A percentile compares a stretch with the other conserved stretches of the same genome.
phyloP scores from a whole-genome alignment of 78 protist species.

The Speleostelium caveatum region DNA sequence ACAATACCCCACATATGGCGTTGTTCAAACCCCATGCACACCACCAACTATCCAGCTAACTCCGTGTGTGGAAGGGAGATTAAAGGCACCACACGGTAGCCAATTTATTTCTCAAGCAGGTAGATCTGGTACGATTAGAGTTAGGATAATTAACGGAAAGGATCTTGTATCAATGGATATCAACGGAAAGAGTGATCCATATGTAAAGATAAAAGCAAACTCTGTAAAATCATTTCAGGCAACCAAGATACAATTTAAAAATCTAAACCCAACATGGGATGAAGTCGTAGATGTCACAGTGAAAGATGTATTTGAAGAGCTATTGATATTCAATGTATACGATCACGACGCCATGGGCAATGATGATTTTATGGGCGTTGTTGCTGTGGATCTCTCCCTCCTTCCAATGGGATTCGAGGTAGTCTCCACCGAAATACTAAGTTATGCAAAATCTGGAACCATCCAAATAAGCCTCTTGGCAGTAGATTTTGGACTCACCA shows the following conservation, averaged over 20 bases:
- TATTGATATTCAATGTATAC: conserved; percentile 3
- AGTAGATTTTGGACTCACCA: conserved; percentile 18
- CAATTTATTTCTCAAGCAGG: not conserved
- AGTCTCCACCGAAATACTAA: conserved; percentile 12
- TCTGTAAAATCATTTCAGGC: not conserved
- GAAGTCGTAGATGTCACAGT: not conserved
- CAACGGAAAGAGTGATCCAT: not conserved
- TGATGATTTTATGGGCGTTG: conserved; percentile 40
- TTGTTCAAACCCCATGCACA: not conserved
- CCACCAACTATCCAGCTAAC: not conserved
- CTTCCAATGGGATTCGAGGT: conserved; percentile 43
- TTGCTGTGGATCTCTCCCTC: conserved; percentile 16
- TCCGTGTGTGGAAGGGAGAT: not conserved
- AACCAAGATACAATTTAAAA: not conserved
- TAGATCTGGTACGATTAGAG: not conserved
- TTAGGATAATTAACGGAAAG: not conserved
- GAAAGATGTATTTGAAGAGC: not conserved
- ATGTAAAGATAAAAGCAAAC: not conserved
- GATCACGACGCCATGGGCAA: not conserved
- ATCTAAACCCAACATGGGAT: conserved; percentile 31
- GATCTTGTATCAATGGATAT: not conserved
- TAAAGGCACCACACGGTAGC: not conserved
- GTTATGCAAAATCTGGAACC: conserved; percentile 16
- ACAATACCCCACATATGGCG: not conserved
- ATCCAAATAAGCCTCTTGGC: conserved; percentile 39